These are phyloP conservation scores for Phalaenopsis equestris DNA, from an alignment of 106 monocot species.

Conservation along the genomic window DNA sequence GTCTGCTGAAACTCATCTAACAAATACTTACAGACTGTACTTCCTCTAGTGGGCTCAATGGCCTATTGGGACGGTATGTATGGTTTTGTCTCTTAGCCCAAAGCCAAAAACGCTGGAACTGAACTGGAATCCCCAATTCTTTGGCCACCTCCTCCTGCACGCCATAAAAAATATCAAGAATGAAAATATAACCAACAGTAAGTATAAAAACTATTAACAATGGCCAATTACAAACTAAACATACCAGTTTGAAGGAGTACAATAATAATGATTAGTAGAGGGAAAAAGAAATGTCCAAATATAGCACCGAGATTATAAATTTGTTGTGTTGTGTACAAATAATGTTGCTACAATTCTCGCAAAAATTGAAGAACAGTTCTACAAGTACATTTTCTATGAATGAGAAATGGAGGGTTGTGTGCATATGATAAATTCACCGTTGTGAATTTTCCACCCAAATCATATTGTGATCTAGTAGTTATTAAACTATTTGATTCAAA, in stretches of 20 bases:
- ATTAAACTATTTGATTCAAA: too few relatives aligned
- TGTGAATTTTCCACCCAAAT: too few relatives aligned
- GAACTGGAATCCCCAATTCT: constrained; percentile 86
- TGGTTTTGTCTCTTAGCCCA: constrained; percentile 99
- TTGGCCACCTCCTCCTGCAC: constrained; percentile 88
- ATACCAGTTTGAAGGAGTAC: not conserved
- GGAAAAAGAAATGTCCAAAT: not conserved
- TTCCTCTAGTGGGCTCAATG: constrained; percentile 71
- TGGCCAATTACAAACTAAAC: not conserved
- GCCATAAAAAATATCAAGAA: not conserved
- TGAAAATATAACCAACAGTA: not conserved
- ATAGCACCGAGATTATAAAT: not conserved
- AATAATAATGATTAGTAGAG: not conserved
- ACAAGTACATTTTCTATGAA: too few relatives aligned
- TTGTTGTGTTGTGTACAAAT: not conserved
- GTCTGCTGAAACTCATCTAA: not conserved
- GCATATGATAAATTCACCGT: too few relatives aligned
- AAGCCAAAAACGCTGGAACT: constrained; percentile 92
- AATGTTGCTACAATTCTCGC: too few relatives aligned
- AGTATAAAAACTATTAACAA: not conserved
- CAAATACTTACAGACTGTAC: constrained; percentile 65
- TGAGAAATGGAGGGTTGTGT: too few relatives aligned
- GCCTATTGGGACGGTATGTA: constrained; percentile 94
- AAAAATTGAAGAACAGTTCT: too few relatives aligned
- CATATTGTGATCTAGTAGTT: too few relatives aligned